Conservation (phyloP, 2,329 filamentous ascomycete species). For the Trichoderma guizhouense region DNA sequence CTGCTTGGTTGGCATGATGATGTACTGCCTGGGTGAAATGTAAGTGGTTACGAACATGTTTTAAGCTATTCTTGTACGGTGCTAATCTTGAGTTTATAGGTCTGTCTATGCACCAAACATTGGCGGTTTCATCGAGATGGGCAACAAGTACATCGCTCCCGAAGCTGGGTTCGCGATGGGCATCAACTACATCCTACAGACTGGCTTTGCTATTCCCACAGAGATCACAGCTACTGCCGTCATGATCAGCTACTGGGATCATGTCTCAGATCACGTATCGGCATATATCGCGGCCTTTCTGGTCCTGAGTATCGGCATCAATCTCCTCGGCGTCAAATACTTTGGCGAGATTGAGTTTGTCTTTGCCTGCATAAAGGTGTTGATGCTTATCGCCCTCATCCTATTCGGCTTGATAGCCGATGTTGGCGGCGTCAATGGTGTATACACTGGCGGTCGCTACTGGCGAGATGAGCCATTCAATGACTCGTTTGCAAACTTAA, state of each 20-base stretch:
- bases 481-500: conserved; percentile 27
- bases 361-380: conserved; percentile 43
- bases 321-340: conserved; percentile 32
- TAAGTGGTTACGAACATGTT: conserved; percentile 1
- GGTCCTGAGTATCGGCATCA: conserved; percentile 21
- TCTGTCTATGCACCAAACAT: conserved; percentile 25
- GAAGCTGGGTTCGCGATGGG: conserved; percentile 26
- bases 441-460: conserved; percentile 41
- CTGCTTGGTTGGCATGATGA: conserved; percentile 21
- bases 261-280: conserved; percentile 12
- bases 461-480: conserved; percentile 40
- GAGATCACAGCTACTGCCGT: conserved; percentile 24
- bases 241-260: conserved; percentile 25
- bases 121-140: conserved; percentile 27
- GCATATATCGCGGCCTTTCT: conserved; percentile 22
- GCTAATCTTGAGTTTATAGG: conserved; percentile 14
- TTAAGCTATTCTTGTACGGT: background rate
- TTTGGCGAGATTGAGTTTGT: conserved; percentile 48
- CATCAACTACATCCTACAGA: conserved; percentile 24
- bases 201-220: conserved; percentile 23
- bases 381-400: conserved; percentile 40
- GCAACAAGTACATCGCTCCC: conserved; percentile 24
- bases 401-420: conserved; percentile 38
- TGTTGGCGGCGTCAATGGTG: conserved; percentile 34
- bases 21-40: conserved; percentile 22